Conservation (phyloP, 768 basidiomycete genomes). For the Phaffia australis region DNA sequence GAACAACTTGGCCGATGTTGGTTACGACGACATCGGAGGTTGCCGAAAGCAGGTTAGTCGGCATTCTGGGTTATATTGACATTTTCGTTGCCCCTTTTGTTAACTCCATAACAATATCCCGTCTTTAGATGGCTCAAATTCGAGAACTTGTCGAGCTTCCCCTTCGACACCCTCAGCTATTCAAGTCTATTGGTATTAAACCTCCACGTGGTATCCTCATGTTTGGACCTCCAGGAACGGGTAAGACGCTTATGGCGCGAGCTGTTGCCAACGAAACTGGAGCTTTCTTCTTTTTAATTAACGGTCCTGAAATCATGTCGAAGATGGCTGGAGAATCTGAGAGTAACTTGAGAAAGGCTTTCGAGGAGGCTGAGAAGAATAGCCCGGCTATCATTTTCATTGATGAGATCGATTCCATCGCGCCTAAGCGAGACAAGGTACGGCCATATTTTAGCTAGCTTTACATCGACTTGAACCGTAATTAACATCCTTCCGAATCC, state of each 20-base stretch:
- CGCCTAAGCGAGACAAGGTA: conserved; percentile 98
- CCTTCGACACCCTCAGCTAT: conserved; percentile 93
- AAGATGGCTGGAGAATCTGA: conserved; percentile 99
- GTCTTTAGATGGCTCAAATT: conserved; percentile 43
- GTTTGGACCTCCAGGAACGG: conserved; percentile 97
- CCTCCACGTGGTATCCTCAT: conserved; percentile 97
- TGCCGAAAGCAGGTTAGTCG: conserved; percentile 72
- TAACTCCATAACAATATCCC: not conserved
- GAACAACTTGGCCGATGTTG: conserved; percentile 87
- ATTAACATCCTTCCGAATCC: conserved; percentile 8
- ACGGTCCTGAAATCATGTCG: conserved; percentile 99
- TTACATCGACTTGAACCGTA: not conserved
- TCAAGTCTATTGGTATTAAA: conserved; percentile 99
- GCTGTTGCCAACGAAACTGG: conserved; percentile 99
- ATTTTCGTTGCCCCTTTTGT: not conserved
- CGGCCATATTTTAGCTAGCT: conserved; percentile 21
- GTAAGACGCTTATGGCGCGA: conserved; percentile 99
- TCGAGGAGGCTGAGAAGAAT: conserved; percentile 99
- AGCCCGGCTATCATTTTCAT: conserved; percentile 99
- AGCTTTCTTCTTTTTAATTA: conserved; percentile 99
- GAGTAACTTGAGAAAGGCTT: conserved; percentile 93
- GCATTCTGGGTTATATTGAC: not conserved
- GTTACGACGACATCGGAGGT: conserved; percentile 98
- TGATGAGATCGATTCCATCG: conserved; percentile 98
- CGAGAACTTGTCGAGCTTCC: conserved; percentile 98